phyloP scores from a whole-genome alignment of 2,329 filamentous ascomycete genomes.

The Celoporthe dispersa region DNA sequence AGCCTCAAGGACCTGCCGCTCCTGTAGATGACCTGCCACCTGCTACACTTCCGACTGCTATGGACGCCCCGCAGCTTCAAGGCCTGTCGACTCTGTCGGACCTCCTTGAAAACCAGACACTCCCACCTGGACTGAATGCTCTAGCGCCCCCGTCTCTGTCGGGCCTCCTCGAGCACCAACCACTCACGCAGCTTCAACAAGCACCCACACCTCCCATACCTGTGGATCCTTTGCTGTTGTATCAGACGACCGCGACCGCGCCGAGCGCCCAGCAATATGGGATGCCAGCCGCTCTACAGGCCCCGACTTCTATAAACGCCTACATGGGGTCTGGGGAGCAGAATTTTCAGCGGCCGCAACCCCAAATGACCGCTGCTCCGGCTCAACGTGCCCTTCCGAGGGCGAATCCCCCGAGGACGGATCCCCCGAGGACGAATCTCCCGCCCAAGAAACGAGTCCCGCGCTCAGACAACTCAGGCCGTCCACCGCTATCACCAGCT shows the following conservation, averaged over 20 bases:
- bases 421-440: background rate
- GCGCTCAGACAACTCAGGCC: background rate
- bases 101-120: background rate
- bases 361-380: no score
- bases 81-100: background rate
- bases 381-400: background rate
- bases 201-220: background rate
- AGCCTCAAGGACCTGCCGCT: background rate
- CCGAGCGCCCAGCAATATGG: background rate
- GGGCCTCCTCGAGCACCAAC: no score
- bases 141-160: no score
- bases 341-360: background rate
- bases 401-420: background rate
- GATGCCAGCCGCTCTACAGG: background rate
- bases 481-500: conserved; percentile 1
- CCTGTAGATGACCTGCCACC: background rate
- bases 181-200: background rate
- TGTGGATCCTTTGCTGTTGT: background rate
- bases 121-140: background rate
- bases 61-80: background rate
- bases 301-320: background rate
- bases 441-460: no score
- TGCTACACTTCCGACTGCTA: background rate
- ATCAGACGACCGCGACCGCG: background rate
- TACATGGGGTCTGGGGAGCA: background rate